These are phyloP conservation scores for Flaveria robusta DNA, from an alignment of 129 eudicot species.

Conservation along the genomic window DNA sequence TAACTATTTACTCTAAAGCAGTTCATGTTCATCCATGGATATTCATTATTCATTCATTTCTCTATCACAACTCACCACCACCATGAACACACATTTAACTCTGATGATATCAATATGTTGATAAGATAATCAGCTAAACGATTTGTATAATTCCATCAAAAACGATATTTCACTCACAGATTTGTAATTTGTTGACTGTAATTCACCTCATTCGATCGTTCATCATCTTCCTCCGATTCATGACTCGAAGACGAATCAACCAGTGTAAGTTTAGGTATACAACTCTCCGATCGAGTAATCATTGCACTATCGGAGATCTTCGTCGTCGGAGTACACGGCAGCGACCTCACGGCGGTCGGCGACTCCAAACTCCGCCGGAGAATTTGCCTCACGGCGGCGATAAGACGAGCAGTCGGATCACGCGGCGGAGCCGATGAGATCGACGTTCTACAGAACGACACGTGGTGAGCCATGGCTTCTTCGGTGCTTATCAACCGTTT, in stretches of 20 bases:
- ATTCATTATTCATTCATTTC: no score
- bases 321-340: constrained; percentile 62
- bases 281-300: constrained; percentile 59
- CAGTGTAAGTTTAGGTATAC: constrained; percentile 49
- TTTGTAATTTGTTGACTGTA: not conserved
- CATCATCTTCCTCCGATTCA: constrained; percentile 37
- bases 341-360: constrained; percentile 55
- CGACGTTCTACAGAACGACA: constrained; percentile 60
- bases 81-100: constrained; percentile 12
- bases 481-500: constrained; percentile 64
- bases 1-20: no score
- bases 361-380: constrained; percentile 66
- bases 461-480: constrained; percentile 68
- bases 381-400: constrained; percentile 62
- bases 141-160: not conserved
- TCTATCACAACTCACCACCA: not conserved
- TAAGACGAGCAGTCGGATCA: constrained; percentile 56
- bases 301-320: not conserved
- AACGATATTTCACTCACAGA: not conserved
- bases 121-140: not conserved
- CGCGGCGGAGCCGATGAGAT: constrained; percentile 50
- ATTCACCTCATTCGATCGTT: constrained; percentile 14
- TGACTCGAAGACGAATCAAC: constrained; percentile 34
- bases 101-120: not conserved
- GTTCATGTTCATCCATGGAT: no score